A percentile compares a stretch with the other conserved stretches of the same genome.
Conservation (phyloP, 1,284 basidiomycete genomes). For the Moesziomyces sp. region DNA sequence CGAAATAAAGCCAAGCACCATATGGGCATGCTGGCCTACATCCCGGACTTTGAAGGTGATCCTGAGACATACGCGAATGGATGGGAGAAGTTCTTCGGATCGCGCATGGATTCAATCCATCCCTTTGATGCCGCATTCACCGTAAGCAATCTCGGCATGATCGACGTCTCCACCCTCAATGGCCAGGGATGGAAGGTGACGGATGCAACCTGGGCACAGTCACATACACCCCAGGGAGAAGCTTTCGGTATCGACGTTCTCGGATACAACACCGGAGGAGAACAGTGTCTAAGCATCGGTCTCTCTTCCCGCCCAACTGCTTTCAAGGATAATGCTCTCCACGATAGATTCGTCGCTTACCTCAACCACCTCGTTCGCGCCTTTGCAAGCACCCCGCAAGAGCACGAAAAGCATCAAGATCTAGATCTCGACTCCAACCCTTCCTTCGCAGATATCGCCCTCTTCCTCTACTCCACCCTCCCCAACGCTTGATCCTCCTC, state of each 20-base stretch:
- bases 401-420: background rate
- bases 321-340: constrained; percentile 5
- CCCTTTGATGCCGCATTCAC: constrained; percentile 18
- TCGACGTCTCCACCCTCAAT: background rate
- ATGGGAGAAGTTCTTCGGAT: constrained; percentile 35
- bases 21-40: constrained; percentile 22
- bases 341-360: constrained; percentile 1
- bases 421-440: background rate
- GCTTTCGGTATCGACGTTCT: constrained; percentile 28
- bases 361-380: constrained; percentile 1
- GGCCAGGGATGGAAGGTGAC: background rate
- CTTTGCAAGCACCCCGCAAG: background rate
- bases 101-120: background rate
- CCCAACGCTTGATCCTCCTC: background rate
- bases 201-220: constrained; percentile 16
- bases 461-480: background rate
- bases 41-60: constrained; percentile 27
- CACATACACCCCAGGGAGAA: constrained; percentile 16
- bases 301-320: constrained; percentile 4
- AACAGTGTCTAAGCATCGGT: constrained; percentile 14
- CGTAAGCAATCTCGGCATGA: constrained; percentile 28
- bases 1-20: constrained; percentile 4
- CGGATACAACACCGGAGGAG: background rate
- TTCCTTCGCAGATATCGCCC: background rate
- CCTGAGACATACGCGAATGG: constrained; percentile 7